phyloP scores from a whole-genome alignment of 805 yeast genomes.

The Nakazawaea anatomiae region DNA sequence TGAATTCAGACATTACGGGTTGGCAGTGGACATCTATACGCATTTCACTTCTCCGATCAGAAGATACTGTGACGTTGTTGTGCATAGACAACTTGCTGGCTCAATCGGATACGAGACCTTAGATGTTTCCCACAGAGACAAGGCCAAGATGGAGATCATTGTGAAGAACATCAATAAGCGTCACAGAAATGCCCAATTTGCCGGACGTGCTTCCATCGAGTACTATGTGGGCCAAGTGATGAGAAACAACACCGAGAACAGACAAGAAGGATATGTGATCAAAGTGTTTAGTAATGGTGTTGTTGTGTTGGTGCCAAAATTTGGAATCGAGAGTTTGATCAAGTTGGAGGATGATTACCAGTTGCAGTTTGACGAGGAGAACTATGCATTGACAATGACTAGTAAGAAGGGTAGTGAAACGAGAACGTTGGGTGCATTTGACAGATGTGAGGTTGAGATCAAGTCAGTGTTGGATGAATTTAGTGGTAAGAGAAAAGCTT shows the following conservation, averaged over 20 bases:
- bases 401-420: constrained; percentile 33
- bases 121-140: constrained; percentile 79
- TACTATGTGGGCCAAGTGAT: constrained; percentile 97
- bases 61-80: constrained; percentile 96
- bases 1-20: constrained; percentile 93
- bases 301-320: constrained; percentile 90
- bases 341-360: constrained; percentile 67
- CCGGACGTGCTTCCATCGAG: constrained; percentile 97
- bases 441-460: constrained; percentile 78
- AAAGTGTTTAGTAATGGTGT: constrained; percentile 92
- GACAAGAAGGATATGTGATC: constrained; percentile 86
- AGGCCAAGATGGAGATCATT: constrained; percentile 80
- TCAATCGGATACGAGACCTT: constrained; percentile 91
- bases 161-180: constrained; percentile 87
- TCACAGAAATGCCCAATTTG: constrained; percentile 97
- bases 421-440: constrained; percentile 60
- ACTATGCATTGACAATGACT: constrained; percentile 57
- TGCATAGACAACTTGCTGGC: constrained; percentile 96
- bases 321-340: constrained; percentile 92
- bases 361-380: constrained; percentile 71
- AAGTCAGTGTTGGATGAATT: constrained; percentile 77
- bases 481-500: constrained; percentile 91
- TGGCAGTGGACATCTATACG: constrained; percentile 95
- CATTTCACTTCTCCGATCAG: constrained; percentile 98
- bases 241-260: constrained; percentile 65